These are phyloP conservation scores for Scenedesmus sp. DNA, from an alignment of 163 green algal genomes.

Conservation along the genomic window DNA sequence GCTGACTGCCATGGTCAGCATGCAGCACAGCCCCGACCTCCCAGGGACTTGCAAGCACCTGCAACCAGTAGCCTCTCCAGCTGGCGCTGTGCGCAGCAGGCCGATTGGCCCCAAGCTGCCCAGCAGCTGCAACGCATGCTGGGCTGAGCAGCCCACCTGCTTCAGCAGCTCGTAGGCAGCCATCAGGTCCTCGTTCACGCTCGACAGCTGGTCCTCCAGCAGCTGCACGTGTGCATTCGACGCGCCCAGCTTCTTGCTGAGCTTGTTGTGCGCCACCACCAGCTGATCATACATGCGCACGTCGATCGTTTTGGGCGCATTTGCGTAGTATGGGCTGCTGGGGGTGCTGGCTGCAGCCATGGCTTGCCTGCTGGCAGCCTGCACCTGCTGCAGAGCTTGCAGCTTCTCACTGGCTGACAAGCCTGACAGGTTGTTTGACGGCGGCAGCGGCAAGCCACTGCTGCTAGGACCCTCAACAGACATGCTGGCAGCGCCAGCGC, in stretches of 20 bases:
- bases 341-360: neutral
- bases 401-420: constrained; percentile 27
- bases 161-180: constrained; percentile 61
- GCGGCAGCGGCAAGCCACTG: neutral
- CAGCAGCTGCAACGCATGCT: too few species aligned
- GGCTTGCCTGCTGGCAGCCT: constrained; percentile 36
- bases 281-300: constrained; percentile 65
- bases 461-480: neutral
- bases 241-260: constrained; percentile 64
- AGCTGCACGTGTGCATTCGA: constrained; percentile 50
- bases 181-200: constrained; percentile 62
- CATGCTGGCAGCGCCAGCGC: neutral
- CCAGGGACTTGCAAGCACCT: too few species aligned
- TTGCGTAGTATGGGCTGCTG: constrained; percentile 21
- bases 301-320: constrained; percentile 53
- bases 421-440: neutral
- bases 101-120: neutral
- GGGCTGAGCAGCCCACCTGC: constrained; percentile 52
- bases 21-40: neutral
- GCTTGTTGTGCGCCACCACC: constrained; percentile 63
- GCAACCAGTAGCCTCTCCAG: neutral
- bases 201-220: constrained; percentile 57
- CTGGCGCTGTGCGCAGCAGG: neutral
- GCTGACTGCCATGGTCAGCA: neutral
- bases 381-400: constrained; percentile 33